These are phyloP conservation scores for Stemphylium lycopersici DNA, from an alignment of 2,329 filamentous ascomycete genomes.

Conservation along the genomic window DNA sequence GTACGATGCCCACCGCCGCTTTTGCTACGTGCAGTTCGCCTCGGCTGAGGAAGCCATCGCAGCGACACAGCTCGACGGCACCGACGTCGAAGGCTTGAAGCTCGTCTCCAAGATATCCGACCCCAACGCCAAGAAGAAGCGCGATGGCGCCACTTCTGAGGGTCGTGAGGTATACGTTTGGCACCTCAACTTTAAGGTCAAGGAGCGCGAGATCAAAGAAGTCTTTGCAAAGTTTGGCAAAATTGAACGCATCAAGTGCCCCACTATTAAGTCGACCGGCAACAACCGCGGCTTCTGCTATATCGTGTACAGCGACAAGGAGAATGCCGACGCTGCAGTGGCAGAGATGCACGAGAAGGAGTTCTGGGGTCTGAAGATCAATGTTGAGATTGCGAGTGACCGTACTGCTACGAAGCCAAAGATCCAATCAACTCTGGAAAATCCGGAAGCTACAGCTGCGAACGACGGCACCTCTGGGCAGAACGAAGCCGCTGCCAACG, in stretches of 20 bases:
- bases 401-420: conserved; percentile 55
- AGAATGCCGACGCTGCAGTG: conserved; percentile 69
- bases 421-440: conserved; percentile 54
- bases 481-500: conserved; percentile 33
- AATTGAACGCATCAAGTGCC: conserved; percentile 74
- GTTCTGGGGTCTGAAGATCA: conserved; percentile 70
- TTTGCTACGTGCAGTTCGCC: conserved; percentile 94
- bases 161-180: conserved; percentile 85
- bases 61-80: conserved; percentile 76
- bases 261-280: conserved; percentile 67
- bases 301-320: conserved; percentile 72
- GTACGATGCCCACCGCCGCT: conserved; percentile 84
- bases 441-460: conserved; percentile 45
- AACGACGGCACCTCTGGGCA: conserved; percentile 47
- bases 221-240: conserved; percentile 78
- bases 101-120: conserved; percentile 85
- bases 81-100: conserved; percentile 68
- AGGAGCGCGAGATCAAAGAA: conserved; percentile 71
- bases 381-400: conserved; percentile 59
- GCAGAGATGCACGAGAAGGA: conserved; percentile 71
- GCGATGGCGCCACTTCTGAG: conserved; percentile 82
- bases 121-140: conserved; percentile 75
- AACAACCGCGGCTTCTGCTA: conserved; percentile 80
- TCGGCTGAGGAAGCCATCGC: conserved; percentile 50
- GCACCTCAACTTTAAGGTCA: conserved; percentile 82